Conservation (phyloP, 2,329 filamentous ascomycete genomes). For the Daldinia sp. region DNA sequence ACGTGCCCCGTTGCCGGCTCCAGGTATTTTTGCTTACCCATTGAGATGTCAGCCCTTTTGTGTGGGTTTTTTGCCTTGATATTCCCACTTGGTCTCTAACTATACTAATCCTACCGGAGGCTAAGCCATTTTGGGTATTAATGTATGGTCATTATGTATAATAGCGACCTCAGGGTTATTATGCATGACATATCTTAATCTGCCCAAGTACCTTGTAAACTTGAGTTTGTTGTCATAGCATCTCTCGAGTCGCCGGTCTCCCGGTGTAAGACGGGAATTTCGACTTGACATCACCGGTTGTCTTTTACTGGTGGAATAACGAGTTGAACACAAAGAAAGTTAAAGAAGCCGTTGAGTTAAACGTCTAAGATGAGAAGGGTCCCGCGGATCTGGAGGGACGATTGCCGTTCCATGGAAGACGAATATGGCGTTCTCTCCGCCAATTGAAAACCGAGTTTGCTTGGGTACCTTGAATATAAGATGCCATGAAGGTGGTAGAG, state of each 20-base stretch:
- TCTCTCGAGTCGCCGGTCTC: neutral
- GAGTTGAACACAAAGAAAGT: neutral
- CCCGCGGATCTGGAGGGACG: conserved; percentile 4
- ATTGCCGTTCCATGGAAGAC: conserved; percentile 9
- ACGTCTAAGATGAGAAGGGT: conserved; percentile 1
- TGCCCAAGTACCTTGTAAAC: conserved; percentile 8
- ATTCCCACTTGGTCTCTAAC: conserved; percentile 29
- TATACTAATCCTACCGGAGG: conserved; percentile 10
- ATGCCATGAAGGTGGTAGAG: conserved; percentile 3
- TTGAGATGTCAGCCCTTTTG: conserved; percentile 22
- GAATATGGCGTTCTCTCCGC: conserved; percentile 8
- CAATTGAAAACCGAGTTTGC: conserved; percentile 4
- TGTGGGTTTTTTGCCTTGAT: conserved; percentile 20
- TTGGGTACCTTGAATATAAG: neutral
- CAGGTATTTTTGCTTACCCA: conserved; percentile 23
- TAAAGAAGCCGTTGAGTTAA: conserved; percentile 3
- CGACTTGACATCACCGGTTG: conserved; percentile 4
- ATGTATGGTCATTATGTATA: conserved; percentile 14
- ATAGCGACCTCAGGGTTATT: conserved; percentile 5
- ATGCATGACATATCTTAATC: conserved; percentile 34
- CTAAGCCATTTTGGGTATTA: conserved; percentile 31
- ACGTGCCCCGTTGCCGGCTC: conserved; percentile 19
- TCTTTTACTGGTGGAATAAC: conserved; percentile 12
- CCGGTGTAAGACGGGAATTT: conserved; percentile 7
- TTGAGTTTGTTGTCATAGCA: conserved; percentile 23